Conservation (phyloP, 768 basidiomycete genomes). For the Lyophyllum shimeji region DNA sequence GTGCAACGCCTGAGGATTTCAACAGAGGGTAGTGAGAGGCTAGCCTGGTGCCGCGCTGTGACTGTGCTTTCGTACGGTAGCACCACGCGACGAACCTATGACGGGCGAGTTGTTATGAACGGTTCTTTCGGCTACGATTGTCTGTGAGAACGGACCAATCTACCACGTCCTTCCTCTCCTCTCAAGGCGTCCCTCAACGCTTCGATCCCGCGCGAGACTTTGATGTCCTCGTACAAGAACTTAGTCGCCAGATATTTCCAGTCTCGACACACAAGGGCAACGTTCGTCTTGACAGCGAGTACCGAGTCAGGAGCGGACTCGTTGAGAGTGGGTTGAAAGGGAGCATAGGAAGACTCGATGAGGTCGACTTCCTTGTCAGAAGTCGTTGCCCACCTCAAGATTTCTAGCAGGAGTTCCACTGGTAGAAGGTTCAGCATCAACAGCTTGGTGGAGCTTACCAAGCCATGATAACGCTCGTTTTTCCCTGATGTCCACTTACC, state of each 20-base stretch:
- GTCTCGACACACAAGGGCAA: conserved; percentile 55
- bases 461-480: not conserved
- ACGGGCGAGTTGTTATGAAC: conserved; percentile 3
- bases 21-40: conserved; percentile 33
- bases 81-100: conserved; percentile 53
- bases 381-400: conserved; percentile 45
- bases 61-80: conserved; percentile 58
- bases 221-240: conserved; percentile 56
- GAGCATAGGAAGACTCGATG: conserved; percentile 34
- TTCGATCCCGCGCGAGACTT: conserved; percentile 31
- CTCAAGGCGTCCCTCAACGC: conserved; percentile 33
- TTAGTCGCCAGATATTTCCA: conserved; percentile 51
- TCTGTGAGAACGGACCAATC: conserved; percentile 24
- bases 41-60: conserved; percentile 26
- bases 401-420: conserved; percentile 53
- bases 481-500: too few species aligned
- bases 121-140: not conserved
- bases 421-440: conserved; percentile 34
- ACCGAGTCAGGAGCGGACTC: conserved; percentile 26
- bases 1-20: conserved; percentile 50
- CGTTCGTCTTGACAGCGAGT: conserved; percentile 34
- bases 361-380: conserved; percentile 25
- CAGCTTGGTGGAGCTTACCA: not conserved
- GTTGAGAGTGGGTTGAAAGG: conserved; percentile 43
- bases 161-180: conserved; percentile 23